Conservation (phyloP, 306 rosid species). For the Crotalaria pallida region DNA sequence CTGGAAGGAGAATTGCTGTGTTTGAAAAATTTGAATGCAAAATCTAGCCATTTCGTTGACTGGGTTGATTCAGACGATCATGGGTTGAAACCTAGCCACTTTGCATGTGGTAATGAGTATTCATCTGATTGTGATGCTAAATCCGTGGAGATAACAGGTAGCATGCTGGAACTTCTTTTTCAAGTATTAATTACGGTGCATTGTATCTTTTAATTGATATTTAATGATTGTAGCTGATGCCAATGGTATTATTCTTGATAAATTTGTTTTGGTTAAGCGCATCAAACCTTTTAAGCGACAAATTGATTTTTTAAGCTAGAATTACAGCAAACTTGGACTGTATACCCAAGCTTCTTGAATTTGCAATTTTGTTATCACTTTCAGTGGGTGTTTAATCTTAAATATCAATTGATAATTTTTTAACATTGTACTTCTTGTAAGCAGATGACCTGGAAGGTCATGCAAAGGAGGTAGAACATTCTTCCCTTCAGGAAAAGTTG, state of each 20-base stretch:
- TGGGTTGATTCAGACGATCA: conserved; percentile 60
- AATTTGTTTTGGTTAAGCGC: neutral
- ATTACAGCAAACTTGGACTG: neutral
- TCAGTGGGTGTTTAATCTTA: neutral
- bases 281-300: neutral
- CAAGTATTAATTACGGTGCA: neutral
- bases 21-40: conserved; percentile 38
- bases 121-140: conserved; percentile 63
- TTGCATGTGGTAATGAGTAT: conserved; percentile 51
- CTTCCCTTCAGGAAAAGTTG: conserved; percentile 81
- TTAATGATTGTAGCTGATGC: neutral
- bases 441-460: conserved; percentile 63
- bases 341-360: neutral
- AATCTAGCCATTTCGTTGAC: conserved; percentile 40
- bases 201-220: neutral
- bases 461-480: conserved; percentile 88
- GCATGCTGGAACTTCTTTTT: neutral
- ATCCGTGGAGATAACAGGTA: conserved; percentile 63
- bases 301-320: conserved; percentile 9
- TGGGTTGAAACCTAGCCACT: too few species aligned
- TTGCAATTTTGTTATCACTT: neutral
- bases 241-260: neutral
- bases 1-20: conserved; percentile 61
- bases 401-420: neutral
- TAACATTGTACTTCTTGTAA: neutral